phyloP scores from a whole-genome alignment of 2,329 filamentous ascomycete genomes.

The Colletotrichum kahawae region DNA sequence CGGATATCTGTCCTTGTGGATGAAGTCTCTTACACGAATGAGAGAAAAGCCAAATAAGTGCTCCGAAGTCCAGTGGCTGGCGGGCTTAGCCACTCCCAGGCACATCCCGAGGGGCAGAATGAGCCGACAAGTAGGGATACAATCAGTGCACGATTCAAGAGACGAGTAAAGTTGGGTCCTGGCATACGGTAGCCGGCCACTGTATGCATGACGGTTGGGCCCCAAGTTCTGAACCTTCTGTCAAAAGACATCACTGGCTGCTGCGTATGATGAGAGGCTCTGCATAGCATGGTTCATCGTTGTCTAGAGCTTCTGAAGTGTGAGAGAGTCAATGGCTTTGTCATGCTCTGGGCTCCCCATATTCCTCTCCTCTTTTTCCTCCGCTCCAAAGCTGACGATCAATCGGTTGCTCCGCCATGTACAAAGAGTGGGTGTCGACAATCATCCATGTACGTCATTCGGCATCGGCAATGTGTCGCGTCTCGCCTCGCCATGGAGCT shows the following conservation, averaged over 20 bases:
- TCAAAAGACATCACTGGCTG: neutral
- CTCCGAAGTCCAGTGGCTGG: neutral
- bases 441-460: conserved; percentile 18
- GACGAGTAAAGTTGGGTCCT: conserved; percentile 8
- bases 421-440: conserved; percentile 12
- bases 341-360: conserved; percentile 1
- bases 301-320: conserved; percentile 10
- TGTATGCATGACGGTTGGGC: conserved; percentile 2
- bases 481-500: conserved; percentile 14
- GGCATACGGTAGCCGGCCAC: conserved; percentile 2
- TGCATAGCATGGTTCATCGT: conserved; percentile 16
- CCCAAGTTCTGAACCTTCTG: neutral
- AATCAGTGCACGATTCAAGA: conserved; percentile 19
- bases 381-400: conserved; percentile 10
- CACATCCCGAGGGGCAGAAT: neutral
- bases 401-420: conserved; percentile 14
- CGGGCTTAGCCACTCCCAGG: conserved; percentile 4
- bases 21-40: neutral
- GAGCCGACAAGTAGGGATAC: conserved; percentile 14
- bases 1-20: neutral
- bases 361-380: conserved; percentile 9
- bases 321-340: conserved; percentile 4
- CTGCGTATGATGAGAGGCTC: neutral
- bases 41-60: neutral
- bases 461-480: conserved; percentile 16